Evolutionary conservation across 768 basidiomycete genomes (phyloP).

Genomic region (Hygrocybe coccinea): DNA sequence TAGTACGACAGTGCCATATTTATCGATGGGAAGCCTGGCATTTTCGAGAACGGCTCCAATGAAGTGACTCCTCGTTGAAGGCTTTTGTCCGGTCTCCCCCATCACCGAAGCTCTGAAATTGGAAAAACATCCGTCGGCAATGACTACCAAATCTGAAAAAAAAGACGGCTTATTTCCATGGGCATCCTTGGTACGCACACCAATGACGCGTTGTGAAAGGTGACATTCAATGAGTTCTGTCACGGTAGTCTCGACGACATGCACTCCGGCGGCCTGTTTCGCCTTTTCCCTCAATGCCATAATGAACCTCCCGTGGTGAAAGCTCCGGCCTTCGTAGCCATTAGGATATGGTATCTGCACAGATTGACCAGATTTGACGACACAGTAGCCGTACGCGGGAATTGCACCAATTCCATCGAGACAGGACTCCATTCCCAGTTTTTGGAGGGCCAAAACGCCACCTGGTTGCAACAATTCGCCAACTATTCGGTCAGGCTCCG

Average conservation of each 20-base stretch:
- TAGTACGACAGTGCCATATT: slow-evolving; percentile 81
- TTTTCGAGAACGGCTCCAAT: slow-evolving; percentile 82
- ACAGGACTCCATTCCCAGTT: slow-evolving; percentile 71
- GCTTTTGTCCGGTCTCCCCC: slow-evolving; percentile 45
- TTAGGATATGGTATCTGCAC: slow-evolving; percentile 90
- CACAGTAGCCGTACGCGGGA: slow-evolving; percentile 80
- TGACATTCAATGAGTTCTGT: slow-evolving; percentile 65
- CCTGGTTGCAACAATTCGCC: slow-evolving; percentile 96
- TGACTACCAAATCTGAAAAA: slow-evolving; percentile 72
- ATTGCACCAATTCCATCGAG: slow-evolving; percentile 88
- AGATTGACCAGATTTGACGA: slow-evolving; percentile 56
- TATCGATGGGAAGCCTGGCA: slow-evolving; percentile 61
- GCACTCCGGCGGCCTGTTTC: slow-evolving; percentile 54
- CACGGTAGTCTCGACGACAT: slow-evolving; percentile 81
- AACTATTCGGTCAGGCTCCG: slow-evolving; percentile 93
- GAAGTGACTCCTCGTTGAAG: slow-evolving; percentile 69
- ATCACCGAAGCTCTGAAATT: slow-evolving; percentile 79
- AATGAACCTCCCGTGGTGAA: slow-evolving; percentile 93
- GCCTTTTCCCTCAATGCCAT: slow-evolving; percentile 70
- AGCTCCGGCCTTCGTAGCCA: slow-evolving; percentile 68
- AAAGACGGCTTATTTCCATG: slow-evolving; percentile 44
- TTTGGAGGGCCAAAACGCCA: slow-evolving; percentile 68
- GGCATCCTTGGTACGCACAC: slow-evolving; percentile 50
- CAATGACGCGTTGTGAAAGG: slow-evolving; percentile 48
- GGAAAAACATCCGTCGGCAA: slow-evolving; percentile 94